phyloP scores from a whole-genome alignment of 2,329 filamentous ascomycete species.

The Aspergillus novofumigatus region DNA sequence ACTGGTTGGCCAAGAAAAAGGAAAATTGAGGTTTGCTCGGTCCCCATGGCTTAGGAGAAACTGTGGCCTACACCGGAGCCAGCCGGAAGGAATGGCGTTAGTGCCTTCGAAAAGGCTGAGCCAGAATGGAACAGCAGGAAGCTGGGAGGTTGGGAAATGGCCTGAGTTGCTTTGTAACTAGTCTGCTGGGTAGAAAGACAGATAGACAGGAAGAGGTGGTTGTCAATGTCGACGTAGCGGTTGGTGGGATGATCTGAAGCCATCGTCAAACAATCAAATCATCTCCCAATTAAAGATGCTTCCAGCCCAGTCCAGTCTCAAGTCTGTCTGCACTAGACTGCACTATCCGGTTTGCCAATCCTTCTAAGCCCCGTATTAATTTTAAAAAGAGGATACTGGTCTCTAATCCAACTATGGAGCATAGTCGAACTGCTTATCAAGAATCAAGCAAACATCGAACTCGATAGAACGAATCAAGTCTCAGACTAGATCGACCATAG shows the following conservation, averaged over 20 bases:
- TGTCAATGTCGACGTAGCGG: not conserved
- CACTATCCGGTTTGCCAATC: not conserved
- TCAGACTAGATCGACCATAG: not conserved
- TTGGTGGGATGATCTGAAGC: not conserved
- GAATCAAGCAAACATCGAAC: not conserved
- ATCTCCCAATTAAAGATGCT: not conserved
- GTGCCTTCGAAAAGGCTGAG: not conserved
- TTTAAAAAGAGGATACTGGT: not conserved
- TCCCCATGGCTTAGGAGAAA: not conserved
- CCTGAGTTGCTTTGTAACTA: not conserved
- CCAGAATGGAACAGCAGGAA: not conserved
- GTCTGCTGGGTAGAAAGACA: not conserved
- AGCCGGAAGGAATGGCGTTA: not conserved
- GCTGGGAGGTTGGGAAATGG: not conserved
- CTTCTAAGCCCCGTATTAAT: not conserved
- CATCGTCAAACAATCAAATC: not conserved
- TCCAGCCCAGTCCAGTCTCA: not conserved
- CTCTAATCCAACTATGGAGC: not conserved
- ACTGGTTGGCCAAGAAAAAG: constrained; percentile 3
- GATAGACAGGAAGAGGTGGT: not conserved
- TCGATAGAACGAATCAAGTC: not conserved
- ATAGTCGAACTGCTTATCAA: not conserved
- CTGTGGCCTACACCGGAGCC: not conserved
- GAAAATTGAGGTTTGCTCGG: constrained; percentile 7
- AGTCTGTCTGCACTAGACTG: not conserved